Base-by-base conservation (phyloP, 2,329 filamentous ascomycete genomes). In the Corniculantispora saksenae region DNA sequence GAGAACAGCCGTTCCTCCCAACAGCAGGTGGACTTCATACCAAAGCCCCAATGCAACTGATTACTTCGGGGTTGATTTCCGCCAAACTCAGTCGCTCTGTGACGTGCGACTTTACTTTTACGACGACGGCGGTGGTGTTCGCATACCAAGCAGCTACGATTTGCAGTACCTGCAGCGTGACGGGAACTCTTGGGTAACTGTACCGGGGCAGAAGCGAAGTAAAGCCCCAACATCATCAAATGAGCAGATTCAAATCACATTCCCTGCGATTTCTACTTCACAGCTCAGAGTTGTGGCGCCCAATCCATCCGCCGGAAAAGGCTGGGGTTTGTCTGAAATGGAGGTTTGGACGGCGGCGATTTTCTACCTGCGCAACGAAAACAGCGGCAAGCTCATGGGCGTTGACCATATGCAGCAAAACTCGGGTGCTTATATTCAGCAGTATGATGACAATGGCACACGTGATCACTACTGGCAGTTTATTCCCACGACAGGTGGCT, bases 11-110 rank as follows among this genome's bases (percentile, higher is more conserved):
- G 72, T 76, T 1, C 79, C 77, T 17, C 67, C 79, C 66, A 78
- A 82, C 71, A 67, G n/a, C 48, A 70, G 77, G 12, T 78, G 77
- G 77, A 78, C 76, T 3, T 75, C 78, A 58, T 76, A 77, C 64
- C 58, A 71, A 45, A 75, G 75, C 21, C 70, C 75, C 50, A 74
- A 75, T 56, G 19, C 56, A 15, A 73, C 76, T 54, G 75, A 79
- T 38, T 57, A 69, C n/a, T 51, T 69, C 2, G 67, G 67, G 40
- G 55, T 69, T 17, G 66, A 69, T 12, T 40, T 69, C 2, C 66
- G 60, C n/a, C 61, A 56, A 17, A 51, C 17, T 8, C 67, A 77
- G 72, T n/a, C 70, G 74, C 9, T 74, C 70, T 60, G 62, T 77
- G 65, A 72, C 70, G 65, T 76, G 75, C 71, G 72, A 73, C 66